A percentile compares a stretch with the other conserved stretches of the same genome.
Evolutionary conservation across 495 filamentous ascomycete species (phyloP).

Genomic region (Apiosordaria backusii): DNA sequence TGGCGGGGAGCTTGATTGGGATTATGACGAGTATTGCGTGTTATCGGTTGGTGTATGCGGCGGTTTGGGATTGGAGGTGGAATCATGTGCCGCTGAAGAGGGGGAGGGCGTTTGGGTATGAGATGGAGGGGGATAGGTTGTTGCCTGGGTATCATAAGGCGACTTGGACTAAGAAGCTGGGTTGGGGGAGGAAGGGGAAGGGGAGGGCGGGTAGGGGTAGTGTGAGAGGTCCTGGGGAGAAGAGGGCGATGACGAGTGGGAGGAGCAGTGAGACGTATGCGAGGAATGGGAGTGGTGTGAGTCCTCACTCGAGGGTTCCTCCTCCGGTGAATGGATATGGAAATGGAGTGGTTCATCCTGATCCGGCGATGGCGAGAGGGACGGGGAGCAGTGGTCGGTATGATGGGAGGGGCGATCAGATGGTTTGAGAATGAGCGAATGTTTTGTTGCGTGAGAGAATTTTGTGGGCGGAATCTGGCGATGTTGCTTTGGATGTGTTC

Average conservation of each 20-base stretch:
- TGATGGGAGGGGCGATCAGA: slow-evolving; percentile 5
- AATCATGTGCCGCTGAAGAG: slow-evolving; percentile 49
- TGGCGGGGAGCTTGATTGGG: slow-evolving; percentile 56
- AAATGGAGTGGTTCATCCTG: background rate
- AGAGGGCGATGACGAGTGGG: slow-evolving; percentile 3
- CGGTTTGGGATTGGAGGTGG: slow-evolving; percentile 57
- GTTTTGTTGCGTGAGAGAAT: no score
- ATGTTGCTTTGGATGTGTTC: background rate
- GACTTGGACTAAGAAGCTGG: slow-evolving; percentile 13
- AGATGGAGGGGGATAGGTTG: background rate
- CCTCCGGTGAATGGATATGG: background rate
- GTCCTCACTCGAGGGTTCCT: background rate
- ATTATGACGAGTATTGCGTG: slow-evolving; percentile 52
- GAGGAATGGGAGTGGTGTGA: slow-evolving; percentile 7
- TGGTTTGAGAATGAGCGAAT: background rate
- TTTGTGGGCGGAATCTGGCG: background rate
- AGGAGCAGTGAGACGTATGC: slow-evolving; percentile 16
- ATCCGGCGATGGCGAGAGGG: background rate
- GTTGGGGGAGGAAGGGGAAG: slow-evolving; percentile 14
- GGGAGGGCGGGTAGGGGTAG: background rate
- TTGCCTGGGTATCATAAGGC: background rate
- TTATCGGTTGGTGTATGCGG: slow-evolving; percentile 57
- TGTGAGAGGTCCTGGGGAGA: background rate
- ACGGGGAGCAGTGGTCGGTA: background rate
- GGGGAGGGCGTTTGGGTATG: slow-evolving; percentile 11